Base-by-base conservation (phyloP, 2,329 filamentous ascomycete genomes). In the Pyrenochaeta sp. region DNA sequence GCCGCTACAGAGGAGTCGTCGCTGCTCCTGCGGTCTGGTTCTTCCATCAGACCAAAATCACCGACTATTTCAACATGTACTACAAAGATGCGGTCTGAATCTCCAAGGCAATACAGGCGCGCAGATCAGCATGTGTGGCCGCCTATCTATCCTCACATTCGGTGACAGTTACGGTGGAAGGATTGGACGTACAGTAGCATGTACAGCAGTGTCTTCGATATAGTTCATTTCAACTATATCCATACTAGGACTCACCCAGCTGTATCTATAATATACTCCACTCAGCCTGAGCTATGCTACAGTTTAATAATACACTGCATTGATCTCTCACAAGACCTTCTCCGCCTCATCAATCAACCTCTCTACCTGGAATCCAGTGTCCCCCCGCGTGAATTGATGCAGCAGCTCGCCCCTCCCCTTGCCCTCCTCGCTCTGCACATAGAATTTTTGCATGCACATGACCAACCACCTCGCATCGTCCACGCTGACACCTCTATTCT, bases 371-470 rank as follows among this genome's bases (percentile, higher is more conserved):
- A 99, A 99, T 46, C 82, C 82, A 52, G 80, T 78, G 77, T 97
- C 92, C 0, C 94, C 95, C 18, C 80, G 82, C 0, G 85, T 89
- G 75, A 99, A 99, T 83, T 89, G 88, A 75, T 92, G 87, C 72
- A 98, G 75, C 72, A 99, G 73, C 57, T 82, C 82, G 6, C 78
- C 46, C 72, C 80, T 51, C 83, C 83, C 64, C 63, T 75, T 80
- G 49, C 71, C 76, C 66, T 82, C 86, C 80, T 58, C 86, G 10
- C 60, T 85, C 86, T 75, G 79, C 54, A 77, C 84, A 72, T 99
- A 99, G 76, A 99, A 99, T 71, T 92, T 87, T 81, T 99, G 95
- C 78, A 99, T 79, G 66, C 92, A 95, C 86, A 97, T 90, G 44
- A 96, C 82, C 66, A 99, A 78, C 89, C 91, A 97, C 76, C 88